These are phyloP conservation scores for Gloeopeniophorella convolvens DNA, from an alignment of 768 basidiomycete genomes.

Conservation along the genomic window DNA sequence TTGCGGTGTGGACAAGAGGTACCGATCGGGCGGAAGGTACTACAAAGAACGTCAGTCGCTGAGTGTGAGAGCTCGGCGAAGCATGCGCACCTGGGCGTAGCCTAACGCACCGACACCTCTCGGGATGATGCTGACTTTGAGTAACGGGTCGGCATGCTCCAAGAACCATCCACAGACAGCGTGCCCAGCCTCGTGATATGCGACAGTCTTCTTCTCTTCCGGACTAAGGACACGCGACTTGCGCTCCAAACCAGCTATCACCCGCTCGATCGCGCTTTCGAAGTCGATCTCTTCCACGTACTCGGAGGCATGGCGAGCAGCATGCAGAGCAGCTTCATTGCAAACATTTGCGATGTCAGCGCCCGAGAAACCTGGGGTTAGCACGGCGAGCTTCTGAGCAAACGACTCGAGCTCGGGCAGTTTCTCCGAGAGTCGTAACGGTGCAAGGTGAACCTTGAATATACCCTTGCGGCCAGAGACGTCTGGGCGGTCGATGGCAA, in stretches of 20 bases:
- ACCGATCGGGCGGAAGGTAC: slow-evolving; percentile 94
- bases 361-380: slow-evolving; percentile 97
- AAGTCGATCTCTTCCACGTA: slow-evolving; percentile 80
- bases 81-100: slow-evolving; percentile 73
- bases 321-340: slow-evolving; percentile 95
- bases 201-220: slow-evolving; percentile 98
- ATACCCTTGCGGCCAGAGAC: slow-evolving; percentile 91
- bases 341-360: slow-evolving; percentile 99
- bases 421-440: slow-evolving; percentile 59
- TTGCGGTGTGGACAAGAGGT: slow-evolving; percentile 91
- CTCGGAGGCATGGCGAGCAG: slow-evolving; percentile 79
- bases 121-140: slow-evolving; percentile 98
- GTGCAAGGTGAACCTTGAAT: slow-evolving; percentile 85
- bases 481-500: slow-evolving; percentile 91
- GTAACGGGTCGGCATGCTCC: slow-evolving; percentile 92
- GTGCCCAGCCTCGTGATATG: slow-evolving; percentile 98
- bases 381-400: slow-evolving; percentile 89
- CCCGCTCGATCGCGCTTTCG: slow-evolving; percentile 95
- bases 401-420: slow-evolving; percentile 49
- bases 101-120: slow-evolving; percentile 93
- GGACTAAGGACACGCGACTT: slow-evolving; percentile 89
- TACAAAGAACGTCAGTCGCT: slow-evolving; percentile 27
- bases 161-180: slow-evolving; percentile 98
- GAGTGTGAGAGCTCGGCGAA: slow-evolving; percentile 1
- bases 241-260: slow-evolving; percentile 93